Percentiles rank a stretch among this genome's conserved stretches.
Evolutionary conservation across 805 yeast species (phyloP).

Genomic region (Kazachstania psychrophila): DNA sequence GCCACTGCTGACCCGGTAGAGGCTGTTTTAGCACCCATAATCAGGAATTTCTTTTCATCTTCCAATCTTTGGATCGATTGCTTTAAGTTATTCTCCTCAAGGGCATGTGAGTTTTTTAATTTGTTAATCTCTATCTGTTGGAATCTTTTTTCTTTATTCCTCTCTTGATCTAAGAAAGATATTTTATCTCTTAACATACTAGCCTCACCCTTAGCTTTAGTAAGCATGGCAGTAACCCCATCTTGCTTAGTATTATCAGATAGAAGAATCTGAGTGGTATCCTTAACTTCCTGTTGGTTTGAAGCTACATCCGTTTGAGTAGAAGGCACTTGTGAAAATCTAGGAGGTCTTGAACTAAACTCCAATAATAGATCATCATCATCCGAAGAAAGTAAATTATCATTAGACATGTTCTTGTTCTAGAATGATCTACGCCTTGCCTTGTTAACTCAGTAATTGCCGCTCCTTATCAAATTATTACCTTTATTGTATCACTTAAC

Average conservation of each 20-base stretch:
- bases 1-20: conserved; percentile 1
- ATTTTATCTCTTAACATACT: conserved; percentile 65
- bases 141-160: conserved; percentile 31
- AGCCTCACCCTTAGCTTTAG: conserved; percentile 67
- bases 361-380: conserved; percentile 41
- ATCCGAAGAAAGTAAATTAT: conserved; percentile 7
- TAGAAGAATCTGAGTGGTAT: too few species aligned
- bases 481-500: not conserved
- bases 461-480: not conserved
- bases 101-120: conserved; percentile 13
- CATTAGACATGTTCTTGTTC: not conserved
- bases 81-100: conserved; percentile 35
- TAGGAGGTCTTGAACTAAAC: conserved; percentile 36
- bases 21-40: conserved; percentile 36
- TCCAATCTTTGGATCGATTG: conserved; percentile 37
- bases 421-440: not conserved
- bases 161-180: conserved; percentile 35
- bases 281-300: too few species aligned
- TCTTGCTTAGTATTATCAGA: not conserved
- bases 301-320: too few species aligned
- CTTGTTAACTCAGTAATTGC: not conserved
- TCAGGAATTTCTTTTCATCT: conserved; percentile 48
- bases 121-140: conserved; percentile 23
- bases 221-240: conserved; percentile 33
- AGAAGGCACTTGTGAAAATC: conserved; percentile 5